Evolutionary conservation across 163 green algal genomes (phyloP).

Genomic region (Prototheca cutis): DNA sequence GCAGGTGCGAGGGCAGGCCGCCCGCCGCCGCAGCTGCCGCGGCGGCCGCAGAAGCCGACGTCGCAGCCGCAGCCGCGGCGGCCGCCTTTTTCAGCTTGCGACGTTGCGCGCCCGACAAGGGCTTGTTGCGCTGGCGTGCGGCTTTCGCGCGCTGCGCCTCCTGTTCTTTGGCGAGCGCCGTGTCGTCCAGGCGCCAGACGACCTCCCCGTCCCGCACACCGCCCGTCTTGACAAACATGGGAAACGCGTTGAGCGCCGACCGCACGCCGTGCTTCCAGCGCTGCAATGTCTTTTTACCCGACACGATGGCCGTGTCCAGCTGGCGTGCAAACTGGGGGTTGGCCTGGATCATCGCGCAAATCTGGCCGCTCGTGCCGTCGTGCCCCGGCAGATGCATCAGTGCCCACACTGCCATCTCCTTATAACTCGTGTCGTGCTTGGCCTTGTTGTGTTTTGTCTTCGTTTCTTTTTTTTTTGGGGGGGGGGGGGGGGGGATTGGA

Average conservation of each 20-base stretch:
- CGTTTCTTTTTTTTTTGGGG: conserved; percentile 1
- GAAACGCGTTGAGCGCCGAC: conserved; percentile 32
- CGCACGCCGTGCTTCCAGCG: conserved; percentile 39
- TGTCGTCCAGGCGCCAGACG: conserved; percentile 28
- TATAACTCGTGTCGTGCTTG: conserved; percentile 35
- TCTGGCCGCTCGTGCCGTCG: conserved; percentile 26
- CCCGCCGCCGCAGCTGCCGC: neutral
- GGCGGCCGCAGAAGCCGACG: neutral
- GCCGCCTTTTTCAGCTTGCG: conserved; percentile 16
- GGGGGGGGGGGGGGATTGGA: neutral
- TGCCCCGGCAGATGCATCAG: conserved; percentile 12
- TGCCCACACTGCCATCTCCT: conserved; percentile 34
- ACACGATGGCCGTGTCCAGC: conserved; percentile 35
- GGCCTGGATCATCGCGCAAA: conserved; percentile 19
- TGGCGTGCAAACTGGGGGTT: conserved; percentile 21
- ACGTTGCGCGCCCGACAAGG: conserved; percentile 5
- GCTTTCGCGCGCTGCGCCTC: conserved; percentile 13
- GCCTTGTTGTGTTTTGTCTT: conserved; percentile 31
- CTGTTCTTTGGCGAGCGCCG: conserved; percentile 10
- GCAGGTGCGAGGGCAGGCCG: neutral
- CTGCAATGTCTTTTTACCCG: conserved; percentile 36
- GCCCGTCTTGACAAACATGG: conserved; percentile 28
- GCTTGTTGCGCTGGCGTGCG: conserved; percentile 13
- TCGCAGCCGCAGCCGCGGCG: too few species aligned
- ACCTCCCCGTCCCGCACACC: conserved; percentile 24